A percentile compares a stretch with the other conserved stretches of the same genome.
Evolutionary conservation across 331 rosid species (phyloP).

Genomic region (Phaseolus coccineus): DNA sequence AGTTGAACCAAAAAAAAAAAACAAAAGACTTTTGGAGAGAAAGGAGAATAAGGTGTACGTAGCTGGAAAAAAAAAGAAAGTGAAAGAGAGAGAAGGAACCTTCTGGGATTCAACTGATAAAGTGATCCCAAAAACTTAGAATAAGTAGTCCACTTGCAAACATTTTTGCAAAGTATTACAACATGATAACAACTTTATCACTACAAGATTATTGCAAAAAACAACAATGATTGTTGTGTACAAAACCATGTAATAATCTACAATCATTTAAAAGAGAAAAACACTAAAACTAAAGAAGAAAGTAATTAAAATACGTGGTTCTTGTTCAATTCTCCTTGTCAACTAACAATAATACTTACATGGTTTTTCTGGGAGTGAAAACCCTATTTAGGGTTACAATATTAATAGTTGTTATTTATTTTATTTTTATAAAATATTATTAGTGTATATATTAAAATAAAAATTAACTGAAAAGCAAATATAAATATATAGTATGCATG

Average conservation of each 20-base stretch:
- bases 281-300: not conserved
- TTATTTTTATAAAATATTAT: too few species aligned
- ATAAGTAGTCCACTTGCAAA: conserved; percentile 31
- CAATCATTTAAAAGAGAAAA: not conserved
- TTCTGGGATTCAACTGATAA: conserved; percentile 24
- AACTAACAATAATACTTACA: not conserved
- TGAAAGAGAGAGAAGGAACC: conserved; percentile 19
- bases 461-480: too few species aligned
- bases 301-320: not conserved
- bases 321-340: not conserved
- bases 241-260: not conserved
- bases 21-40: not conserved
- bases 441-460: too few species aligned
- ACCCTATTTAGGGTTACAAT: not conserved
- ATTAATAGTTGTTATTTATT: too few species aligned
- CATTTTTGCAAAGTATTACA: conserved; percentile 21
- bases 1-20: not conserved
- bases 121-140: conserved; percentile 1
- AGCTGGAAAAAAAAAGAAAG: not conserved
- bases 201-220: not conserved
- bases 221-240: not conserved
- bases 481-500: too few species aligned
- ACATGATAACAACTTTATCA: conserved; percentile 14
- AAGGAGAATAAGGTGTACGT: conserved; percentile 31
- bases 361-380: not conserved